Conservation (phyloP, 129 eudicot genomes). For the Tagetes erecta region DNA sequence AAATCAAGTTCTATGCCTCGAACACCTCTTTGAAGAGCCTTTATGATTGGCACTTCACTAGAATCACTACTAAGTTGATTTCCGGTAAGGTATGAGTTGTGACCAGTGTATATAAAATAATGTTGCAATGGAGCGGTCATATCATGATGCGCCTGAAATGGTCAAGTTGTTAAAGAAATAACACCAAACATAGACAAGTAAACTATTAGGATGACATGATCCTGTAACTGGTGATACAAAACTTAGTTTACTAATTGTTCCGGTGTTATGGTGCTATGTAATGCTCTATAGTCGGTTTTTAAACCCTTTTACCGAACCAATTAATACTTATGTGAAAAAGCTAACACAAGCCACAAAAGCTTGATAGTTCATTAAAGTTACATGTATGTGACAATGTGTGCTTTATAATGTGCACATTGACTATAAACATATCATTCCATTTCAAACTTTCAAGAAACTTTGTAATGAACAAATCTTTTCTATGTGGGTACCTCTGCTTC, state of each 20-base stretch:
- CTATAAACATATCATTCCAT: neutral
- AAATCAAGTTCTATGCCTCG: constrained; percentile 93
- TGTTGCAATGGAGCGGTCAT: constrained; percentile 98
- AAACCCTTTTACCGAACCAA: neutral
- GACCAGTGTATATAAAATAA: constrained; percentile 96
- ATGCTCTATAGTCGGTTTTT: neutral
- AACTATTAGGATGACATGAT: no score
- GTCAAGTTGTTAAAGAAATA: constrained; percentile 16
- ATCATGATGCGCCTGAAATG: constrained; percentile 87
- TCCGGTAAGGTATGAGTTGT: constrained; percentile 98
- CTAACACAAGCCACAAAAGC: neutral
- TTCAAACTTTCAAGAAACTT: neutral
- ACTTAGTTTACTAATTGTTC: no score
- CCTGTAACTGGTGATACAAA: no score
- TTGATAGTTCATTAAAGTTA: neutral
- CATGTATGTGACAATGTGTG: neutral
- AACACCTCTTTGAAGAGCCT: constrained; percentile 88
- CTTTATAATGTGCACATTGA: constrained; percentile 1
- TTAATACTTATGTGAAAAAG: neutral
- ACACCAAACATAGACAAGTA: constrained; percentile 11
- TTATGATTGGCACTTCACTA: constrained; percentile 82
- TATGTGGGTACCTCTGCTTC: constrained; percentile 1
- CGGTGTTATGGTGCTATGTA: no score
- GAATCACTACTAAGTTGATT: constrained; percentile 94
- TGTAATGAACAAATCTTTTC: neutral